phyloP scores from a whole-genome alignment of 2,329 filamentous ascomycete genomes.

The Chrysoporthe puriensis region DNA sequence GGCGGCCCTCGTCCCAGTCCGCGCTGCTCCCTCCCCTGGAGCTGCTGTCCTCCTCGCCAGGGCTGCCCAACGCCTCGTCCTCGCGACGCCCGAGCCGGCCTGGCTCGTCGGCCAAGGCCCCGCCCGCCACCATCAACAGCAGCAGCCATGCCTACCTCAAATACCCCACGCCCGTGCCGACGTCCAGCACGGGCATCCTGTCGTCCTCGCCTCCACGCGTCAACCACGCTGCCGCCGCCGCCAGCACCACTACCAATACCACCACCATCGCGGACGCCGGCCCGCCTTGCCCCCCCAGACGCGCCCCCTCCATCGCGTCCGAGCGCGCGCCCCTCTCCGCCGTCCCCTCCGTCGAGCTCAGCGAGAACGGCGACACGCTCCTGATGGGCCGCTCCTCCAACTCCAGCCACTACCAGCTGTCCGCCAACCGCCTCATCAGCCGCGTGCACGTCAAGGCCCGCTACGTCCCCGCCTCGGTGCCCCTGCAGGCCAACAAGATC shows the following conservation, averaged over 20 bases:
- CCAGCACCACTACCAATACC: constrained; percentile 28
- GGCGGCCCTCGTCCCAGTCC: constrained; percentile 60
- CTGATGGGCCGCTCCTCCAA: constrained; percentile 93
- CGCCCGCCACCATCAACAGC: background rate
- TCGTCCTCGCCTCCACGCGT: constrained; percentile 78
- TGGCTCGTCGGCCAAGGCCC: constrained; percentile 38
- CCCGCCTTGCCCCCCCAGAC: constrained; percentile 50
- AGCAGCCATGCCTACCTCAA: constrained; percentile 55
- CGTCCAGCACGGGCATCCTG: constrained; percentile 89
- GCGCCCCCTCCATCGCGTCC: constrained; percentile 66
- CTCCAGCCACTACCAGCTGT: constrained; percentile 93
- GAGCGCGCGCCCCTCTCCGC: constrained; percentile 83
- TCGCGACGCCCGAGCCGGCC: constrained; percentile 65
- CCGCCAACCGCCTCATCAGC: constrained; percentile 89
- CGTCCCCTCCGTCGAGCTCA: constrained; percentile 81
- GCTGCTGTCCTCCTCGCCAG: constrained; percentile 76
- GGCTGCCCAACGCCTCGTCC: constrained; percentile 63
- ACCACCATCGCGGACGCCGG: constrained; percentile 38
- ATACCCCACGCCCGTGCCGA: constrained; percentile 93
- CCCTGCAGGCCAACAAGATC: constrained; percentile 72
- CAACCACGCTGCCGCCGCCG: constrained; percentile 33
- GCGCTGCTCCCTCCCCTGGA: constrained; percentile 79
- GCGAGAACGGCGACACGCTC: constrained; percentile 78
- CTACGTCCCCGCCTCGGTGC: constrained; percentile 72
- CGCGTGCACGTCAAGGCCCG: constrained; percentile 89